phyloP scores from a whole-genome alignment of 257 asterid species.

The Penstemon eatonii region DNA sequence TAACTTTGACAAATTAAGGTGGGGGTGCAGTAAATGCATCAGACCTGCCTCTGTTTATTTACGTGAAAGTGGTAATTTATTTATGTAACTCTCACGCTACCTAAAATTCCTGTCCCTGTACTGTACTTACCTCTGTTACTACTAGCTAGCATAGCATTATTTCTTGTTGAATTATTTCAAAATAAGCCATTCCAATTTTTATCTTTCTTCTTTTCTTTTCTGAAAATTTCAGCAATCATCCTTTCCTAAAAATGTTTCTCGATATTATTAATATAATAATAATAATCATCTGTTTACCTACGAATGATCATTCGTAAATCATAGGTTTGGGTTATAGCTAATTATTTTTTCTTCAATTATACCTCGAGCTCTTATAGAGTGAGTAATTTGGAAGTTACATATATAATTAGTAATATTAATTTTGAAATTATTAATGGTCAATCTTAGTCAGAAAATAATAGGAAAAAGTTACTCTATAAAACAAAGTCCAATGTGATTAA shows the following conservation, averaged over 20 bases:
- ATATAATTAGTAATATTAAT: no score
- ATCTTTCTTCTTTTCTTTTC: no score
- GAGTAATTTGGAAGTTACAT: no score
- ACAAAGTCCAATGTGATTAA: conserved; percentile 3
- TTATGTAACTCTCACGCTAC: conserved; percentile 48
- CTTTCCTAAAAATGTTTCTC: background rate
- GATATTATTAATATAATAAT: background rate
- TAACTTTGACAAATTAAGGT: conserved; percentile 61
- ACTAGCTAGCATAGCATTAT: background rate
- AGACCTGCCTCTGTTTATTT: conserved; percentile 38
- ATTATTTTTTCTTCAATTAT: no score
- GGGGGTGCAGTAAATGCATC: conserved; percentile 50
- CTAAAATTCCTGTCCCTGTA: conserved; percentile 27
- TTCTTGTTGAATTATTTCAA: background rate
- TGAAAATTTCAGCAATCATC: background rate
- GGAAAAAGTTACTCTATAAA: background rate
- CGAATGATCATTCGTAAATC: no score
- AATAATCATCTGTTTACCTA: background rate
- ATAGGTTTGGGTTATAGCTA: no score
- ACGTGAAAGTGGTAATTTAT: conserved; percentile 34
- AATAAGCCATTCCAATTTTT: no score
- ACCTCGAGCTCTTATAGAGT: no score
- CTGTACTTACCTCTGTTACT: conserved; percentile 28
- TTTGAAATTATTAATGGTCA: no score
- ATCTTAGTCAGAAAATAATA: background rate